These are phyloP conservation scores for Ceratobasidium sp. DNA, from an alignment of 1,284 basidiomycete genomes.

Conservation along the genomic window DNA sequence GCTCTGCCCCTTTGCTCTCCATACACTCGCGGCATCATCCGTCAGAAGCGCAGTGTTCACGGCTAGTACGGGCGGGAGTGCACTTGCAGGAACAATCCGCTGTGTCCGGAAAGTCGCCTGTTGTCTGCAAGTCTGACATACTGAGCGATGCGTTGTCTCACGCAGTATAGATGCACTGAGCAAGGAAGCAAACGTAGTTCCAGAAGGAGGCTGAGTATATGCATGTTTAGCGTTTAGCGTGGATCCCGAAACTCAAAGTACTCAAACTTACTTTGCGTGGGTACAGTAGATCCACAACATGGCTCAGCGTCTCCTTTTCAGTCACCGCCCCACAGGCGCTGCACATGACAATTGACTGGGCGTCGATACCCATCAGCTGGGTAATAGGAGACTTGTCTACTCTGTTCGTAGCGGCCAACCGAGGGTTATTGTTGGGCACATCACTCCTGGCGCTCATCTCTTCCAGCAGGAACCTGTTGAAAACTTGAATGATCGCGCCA, in stretches of 20 bases:
- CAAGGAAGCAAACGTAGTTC: slow-evolving; percentile 72
- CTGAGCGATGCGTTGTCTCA: slow-evolving; percentile 86
- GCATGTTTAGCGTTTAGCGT: background rate
- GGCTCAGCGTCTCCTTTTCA: slow-evolving; percentile 81
- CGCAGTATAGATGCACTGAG: slow-evolving; percentile 84
- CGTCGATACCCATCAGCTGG: slow-evolving; percentile 84
- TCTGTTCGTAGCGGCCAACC: slow-evolving; percentile 52
- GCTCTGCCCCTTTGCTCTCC: slow-evolving; percentile 57
- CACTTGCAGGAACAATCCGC: slow-evolving; percentile 73
- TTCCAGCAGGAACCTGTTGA: slow-evolving; percentile 95
- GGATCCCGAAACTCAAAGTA: background rate
- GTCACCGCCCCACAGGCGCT: slow-evolving; percentile 77
- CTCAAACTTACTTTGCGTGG: slow-evolving; percentile 75
- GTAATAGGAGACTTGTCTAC: slow-evolving; percentile 71
- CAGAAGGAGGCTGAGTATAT: slow-evolving; percentile 15
- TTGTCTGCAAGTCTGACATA: slow-evolving; percentile 87
- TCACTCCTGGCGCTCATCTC: slow-evolving; percentile 80
- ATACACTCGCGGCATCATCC: slow-evolving; percentile 66
- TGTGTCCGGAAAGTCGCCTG: slow-evolving; percentile 80
- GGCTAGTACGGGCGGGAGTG: slow-evolving; percentile 88
- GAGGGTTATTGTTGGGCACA: slow-evolving; percentile 58
- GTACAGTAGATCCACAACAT: slow-evolving; percentile 91
- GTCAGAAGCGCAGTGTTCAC: slow-evolving; percentile 88
- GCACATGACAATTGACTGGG: slow-evolving; percentile 83
- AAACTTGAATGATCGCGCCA: slow-evolving; percentile 91